Evolutionary conservation across 495 filamentous ascomycete species (phyloP).

Genomic region (Xylaria intraflava): DNA sequence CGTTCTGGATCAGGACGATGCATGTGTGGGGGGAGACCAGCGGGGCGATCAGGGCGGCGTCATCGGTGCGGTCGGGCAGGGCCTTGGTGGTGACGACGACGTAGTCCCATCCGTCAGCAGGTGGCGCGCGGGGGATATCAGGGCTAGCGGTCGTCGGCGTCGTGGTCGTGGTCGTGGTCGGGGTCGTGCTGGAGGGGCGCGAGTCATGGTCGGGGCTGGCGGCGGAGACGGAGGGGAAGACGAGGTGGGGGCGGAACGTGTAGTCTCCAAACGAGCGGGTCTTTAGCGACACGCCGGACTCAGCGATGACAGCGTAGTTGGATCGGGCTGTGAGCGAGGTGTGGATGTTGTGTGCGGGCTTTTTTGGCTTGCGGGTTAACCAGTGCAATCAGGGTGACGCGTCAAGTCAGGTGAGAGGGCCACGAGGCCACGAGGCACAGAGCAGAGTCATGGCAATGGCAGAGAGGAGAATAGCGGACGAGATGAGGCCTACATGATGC

Average conservation of each 20-base stretch:
- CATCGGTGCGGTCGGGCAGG: slow-evolving; percentile 45
- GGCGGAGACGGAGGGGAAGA: slow-evolving; percentile 38
- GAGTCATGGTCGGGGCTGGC: slow-evolving; percentile 18
- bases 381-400: background rate
- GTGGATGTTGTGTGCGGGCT: slow-evolving; percentile 36
- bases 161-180: background rate
- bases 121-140: background rate
- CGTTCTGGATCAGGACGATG: slow-evolving; percentile 66
- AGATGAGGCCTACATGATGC: slow-evolving; percentile 37
- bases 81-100: slow-evolving; percentile 56
- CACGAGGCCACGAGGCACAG: slow-evolving; percentile 2
- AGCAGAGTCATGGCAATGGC: background rate
- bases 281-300: slow-evolving; percentile 40
- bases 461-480: background rate
- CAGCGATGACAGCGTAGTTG: slow-evolving; percentile 46
- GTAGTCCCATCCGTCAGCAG: slow-evolving; percentile 46
- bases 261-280: slow-evolving; percentile 51
- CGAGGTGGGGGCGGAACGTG: slow-evolving; percentile 42
- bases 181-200: slow-evolving; percentile 17
- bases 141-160: slow-evolving; percentile 8
- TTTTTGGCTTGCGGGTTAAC: background rate
- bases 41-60: slow-evolving; percentile 40
- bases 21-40: slow-evolving; percentile 45
- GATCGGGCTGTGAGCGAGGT: slow-evolving; percentile 49
- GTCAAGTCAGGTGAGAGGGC: background rate